Evolutionary conservation across 768 basidiomycete genomes (phyloP), one percentile per base, ranked within the genome.

Genomic region (Pisolithus sp.): DNA sequence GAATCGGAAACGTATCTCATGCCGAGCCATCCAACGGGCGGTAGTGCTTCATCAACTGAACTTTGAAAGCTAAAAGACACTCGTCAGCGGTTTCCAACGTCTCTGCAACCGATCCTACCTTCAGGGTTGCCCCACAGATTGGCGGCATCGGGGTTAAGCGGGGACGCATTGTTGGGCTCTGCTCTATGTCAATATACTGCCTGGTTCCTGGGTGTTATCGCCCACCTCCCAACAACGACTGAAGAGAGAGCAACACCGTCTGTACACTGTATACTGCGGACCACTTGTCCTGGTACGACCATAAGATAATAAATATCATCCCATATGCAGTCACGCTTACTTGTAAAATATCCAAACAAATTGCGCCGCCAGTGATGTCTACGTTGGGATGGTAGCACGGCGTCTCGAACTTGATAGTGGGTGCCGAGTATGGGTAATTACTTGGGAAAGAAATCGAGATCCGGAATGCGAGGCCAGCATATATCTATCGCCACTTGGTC

Each of bases 131-230:
- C 77, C 93, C 93, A 95, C 20, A 93, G 71, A 17, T 77, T 75
- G 4, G 92, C 88, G 2, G 93, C 93, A 57, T 94, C 92, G 7
- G 84, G 74, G 64, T 94, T 94, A 52, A 95, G 71, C 7, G 93
- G 93, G 6, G 91, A 93, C 15, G 86, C 87, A 64, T 93, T 94
- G 75, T 95, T 94, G 24, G 92, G 93, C 68, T 95, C 92, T 91
- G 60, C 31, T 45, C 26, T 51, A 38, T 17, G 48, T 20, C 24
- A 34, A 37, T 53, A 26, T 50, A 24, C 34, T 51, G 18, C 47
- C 15, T 37, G n/a, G 17, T n/a, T 45, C 5, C 42, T 45, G 36
- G 43, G 24, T 18, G 46, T 39, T 7, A 12, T 2, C n/a, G 69
- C 80, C 37, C 60, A 91, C 91, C 91, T 59, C 92, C 92, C 44